Conservation (phyloP, 306 rosid species). For the Mucuna pruriens region DNA sequence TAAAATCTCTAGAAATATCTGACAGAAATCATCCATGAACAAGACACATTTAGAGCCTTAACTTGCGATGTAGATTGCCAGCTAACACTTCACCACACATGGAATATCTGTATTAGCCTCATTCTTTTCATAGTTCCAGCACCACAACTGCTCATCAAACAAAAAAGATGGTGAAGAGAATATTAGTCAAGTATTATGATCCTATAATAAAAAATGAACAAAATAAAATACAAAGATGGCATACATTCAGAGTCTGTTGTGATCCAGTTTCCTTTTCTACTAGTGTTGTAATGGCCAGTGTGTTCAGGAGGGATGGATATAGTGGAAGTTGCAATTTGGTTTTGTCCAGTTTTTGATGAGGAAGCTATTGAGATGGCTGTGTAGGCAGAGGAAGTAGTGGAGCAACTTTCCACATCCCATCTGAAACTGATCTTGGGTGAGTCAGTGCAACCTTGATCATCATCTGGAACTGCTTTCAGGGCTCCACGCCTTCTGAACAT, state of each 20-base stretch:
- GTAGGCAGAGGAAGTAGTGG: slow-evolving; percentile 70
- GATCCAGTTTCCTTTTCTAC: slow-evolving; percentile 87
- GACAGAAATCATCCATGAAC: slow-evolving; percentile 13
- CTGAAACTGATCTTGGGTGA: slow-evolving; percentile 93
- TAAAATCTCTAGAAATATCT: slow-evolving; percentile 36
- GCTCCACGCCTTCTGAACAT: slow-evolving; percentile 60
- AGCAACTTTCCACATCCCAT: slow-evolving; percentile 87
- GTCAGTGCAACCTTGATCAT: slow-evolving; percentile 59
- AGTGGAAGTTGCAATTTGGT: slow-evolving; percentile 39
- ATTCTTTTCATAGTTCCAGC: slow-evolving; percentile 73
- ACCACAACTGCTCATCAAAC: slow-evolving; percentile 77
- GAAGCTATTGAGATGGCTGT: slow-evolving; percentile 63
- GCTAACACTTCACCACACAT: slow-evolving; percentile 31
- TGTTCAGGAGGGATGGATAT: slow-evolving; percentile 45
- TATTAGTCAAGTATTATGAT: slow-evolving; percentile 32
- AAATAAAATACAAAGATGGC: background rate
- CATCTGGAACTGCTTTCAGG: slow-evolving; percentile 58
- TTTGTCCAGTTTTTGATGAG: slow-evolving; percentile 47
- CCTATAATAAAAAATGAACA: background rate
- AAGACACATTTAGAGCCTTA: slow-evolving; percentile 33
- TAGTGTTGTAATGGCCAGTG: slow-evolving; percentile 22
- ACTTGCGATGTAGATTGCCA: slow-evolving; percentile 36
- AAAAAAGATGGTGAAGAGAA: background rate
- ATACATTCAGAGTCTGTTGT: slow-evolving; percentile 94
- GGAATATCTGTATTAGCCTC: slow-evolving; percentile 22